These are phyloP conservation scores for button mushroom (Agaricus bisporus) DNA, from an alignment of 768 basidiomycete genomes.

Conservation along the genomic window DNA sequence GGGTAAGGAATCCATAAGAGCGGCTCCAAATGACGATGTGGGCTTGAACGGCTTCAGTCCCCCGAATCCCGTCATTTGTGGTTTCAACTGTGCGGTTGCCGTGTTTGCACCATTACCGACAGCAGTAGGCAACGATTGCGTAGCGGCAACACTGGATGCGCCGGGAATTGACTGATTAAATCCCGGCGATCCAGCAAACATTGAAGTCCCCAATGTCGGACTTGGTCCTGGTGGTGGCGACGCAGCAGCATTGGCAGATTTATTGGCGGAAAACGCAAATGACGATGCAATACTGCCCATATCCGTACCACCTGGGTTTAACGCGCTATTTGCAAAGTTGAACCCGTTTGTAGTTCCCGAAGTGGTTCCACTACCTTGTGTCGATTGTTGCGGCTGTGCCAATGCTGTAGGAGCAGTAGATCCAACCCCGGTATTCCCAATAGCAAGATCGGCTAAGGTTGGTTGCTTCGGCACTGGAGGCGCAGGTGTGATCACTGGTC, in stretches of 20 bases:
- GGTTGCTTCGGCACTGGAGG: slow-evolving; percentile 70
- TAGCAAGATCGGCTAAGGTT: slow-evolving; percentile 75
- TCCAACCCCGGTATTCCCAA: slow-evolving; percentile 30
- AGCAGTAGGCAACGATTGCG: slow-evolving; percentile 6
- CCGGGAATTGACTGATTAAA: slow-evolving; percentile 46
- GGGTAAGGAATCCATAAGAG: slow-evolving; percentile 67
- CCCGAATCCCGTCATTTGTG: slow-evolving; percentile 46
- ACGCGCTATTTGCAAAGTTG: slow-evolving; percentile 32
- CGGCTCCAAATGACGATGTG: slow-evolving; percentile 72
- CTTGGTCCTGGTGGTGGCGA: slow-evolving; percentile 23
- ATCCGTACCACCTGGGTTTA: slow-evolving; percentile 42
- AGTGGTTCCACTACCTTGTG: slow-evolving; percentile 16
- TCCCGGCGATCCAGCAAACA: slow-evolving; percentile 31
- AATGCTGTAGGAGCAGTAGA: slow-evolving; percentile 14
- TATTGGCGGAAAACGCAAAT: slow-evolving; percentile 42
- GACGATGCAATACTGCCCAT: slow-evolving; percentile 72
- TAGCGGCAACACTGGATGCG: slow-evolving; percentile 18
- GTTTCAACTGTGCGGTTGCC: slow-evolving; percentile 26
- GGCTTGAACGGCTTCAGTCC: slow-evolving; percentile 82
- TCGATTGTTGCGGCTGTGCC: slow-evolving; percentile 24
- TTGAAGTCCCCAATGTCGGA: slow-evolving; percentile 35
- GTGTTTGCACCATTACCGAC: background rate
- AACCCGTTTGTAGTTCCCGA: slow-evolving; percentile 22
- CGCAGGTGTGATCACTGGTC: slow-evolving; percentile 56
- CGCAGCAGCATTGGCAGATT: slow-evolving; percentile 15